These are phyloP conservation scores for Mucor indicus DNA, from an alignment of 371 early-diverging fungal species.

Conservation along the genomic window DNA sequence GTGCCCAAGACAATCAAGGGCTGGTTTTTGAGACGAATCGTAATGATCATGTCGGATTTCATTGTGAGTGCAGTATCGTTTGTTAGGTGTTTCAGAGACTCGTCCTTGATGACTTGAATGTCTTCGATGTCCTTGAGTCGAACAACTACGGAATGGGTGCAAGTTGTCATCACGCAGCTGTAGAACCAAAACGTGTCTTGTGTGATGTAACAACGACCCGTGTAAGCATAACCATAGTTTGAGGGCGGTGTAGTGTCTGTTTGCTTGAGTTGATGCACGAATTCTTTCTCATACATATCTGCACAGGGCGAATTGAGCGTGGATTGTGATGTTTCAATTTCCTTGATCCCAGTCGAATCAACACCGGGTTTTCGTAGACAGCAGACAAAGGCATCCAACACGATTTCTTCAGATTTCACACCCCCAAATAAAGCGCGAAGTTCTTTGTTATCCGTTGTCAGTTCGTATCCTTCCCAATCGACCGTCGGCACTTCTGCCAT, in stretches of 20 bases:
- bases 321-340: slow-evolving; percentile 1
- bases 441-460: slow-evolving; percentile 25
- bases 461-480: slow-evolving; percentile 14
- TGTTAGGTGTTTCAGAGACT: slow-evolving; percentile 7
- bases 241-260: slow-evolving; percentile 11
- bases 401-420: slow-evolving; percentile 31
- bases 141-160: slow-evolving; percentile 38
- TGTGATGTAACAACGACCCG: slow-evolving; percentile 37
- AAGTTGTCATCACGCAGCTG: slow-evolving; percentile 34
- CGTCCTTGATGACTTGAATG: slow-evolving; percentile 20
- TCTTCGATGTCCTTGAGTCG: slow-evolving; percentile 30
- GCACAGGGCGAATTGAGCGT: neutral
- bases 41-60: slow-evolving; percentile 10
- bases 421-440: slow-evolving; percentile 38
- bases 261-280: neutral
- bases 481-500: slow-evolving; percentile 5
- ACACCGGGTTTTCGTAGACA: slow-evolving; percentile 6
- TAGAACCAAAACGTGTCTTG: slow-evolving; percentile 45
- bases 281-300: slow-evolving; percentile 9
- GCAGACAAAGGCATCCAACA: slow-evolving; percentile 27
- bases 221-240: slow-evolving; percentile 29
- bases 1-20: slow-evolving; percentile 17
- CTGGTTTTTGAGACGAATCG: slow-evolving; percentile 1
- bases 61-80: neutral
- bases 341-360: neutral